Conservation (phyloP, 371 early-diverging fungal genomes). For the Chytridium lagenaria region DNA sequence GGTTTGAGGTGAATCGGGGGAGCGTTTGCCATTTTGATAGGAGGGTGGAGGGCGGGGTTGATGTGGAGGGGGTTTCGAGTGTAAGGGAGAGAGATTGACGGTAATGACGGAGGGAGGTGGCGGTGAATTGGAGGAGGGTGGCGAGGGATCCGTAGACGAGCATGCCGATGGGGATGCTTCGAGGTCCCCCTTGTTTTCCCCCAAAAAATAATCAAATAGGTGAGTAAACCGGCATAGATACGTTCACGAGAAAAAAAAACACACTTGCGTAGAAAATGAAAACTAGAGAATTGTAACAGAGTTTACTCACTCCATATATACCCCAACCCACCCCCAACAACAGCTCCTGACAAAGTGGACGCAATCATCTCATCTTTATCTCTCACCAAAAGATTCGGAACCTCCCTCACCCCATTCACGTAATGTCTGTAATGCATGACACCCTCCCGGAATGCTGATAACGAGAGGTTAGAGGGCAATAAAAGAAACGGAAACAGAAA, state of each 20-base stretch:
- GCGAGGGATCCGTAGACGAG: constrained; percentile 37
- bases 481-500: too few relatives aligned
- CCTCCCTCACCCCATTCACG: constrained; percentile 25
- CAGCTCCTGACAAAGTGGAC: constrained; percentile 32
- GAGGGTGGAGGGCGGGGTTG: constrained; percentile 11
- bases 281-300: constrained; percentile 13
- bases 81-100: constrained; percentile 26
- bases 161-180: constrained; percentile 35
- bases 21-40: constrained; percentile 19
- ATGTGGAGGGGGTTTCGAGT: background rate
- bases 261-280: constrained; percentile 2
- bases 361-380: constrained; percentile 51
- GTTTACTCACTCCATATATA: constrained; percentile 42
- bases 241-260: background rate
- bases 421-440: constrained; percentile 41
- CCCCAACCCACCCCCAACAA: constrained; percentile 47
- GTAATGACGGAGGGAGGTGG: constrained; percentile 33
- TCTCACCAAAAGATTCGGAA: constrained; percentile 25
- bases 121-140: constrained; percentile 25
- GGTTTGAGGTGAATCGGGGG: background rate
- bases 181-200: constrained; percentile 31
- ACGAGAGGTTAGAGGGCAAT: too few relatives aligned
- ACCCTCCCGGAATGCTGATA: constrained; percentile 45
- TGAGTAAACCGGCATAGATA: too few relatives aligned
- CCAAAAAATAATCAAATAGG: too few relatives aligned